These are phyloP conservation scores for Aspergillus diversus DNA, from an alignment of 495 filamentous ascomycete species.

Conservation along the genomic window DNA sequence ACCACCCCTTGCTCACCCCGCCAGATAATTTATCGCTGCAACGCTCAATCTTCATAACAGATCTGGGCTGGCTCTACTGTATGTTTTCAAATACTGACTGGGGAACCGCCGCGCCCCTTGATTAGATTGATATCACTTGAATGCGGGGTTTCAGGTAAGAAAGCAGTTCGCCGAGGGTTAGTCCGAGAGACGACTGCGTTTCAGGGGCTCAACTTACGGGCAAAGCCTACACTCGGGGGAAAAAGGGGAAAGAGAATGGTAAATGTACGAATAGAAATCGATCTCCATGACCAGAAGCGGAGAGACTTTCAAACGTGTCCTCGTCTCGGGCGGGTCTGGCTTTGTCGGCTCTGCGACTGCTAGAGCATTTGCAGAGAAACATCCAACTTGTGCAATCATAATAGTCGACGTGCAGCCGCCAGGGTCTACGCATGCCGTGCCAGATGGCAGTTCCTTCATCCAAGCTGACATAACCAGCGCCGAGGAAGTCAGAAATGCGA, in stretches of 20 bases:
- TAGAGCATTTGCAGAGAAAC: slow-evolving; percentile 43
- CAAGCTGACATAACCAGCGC: slow-evolving; percentile 44
- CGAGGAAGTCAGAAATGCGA: slow-evolving; percentile 31
- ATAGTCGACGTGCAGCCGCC: slow-evolving; percentile 47
- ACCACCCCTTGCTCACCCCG: not conserved
- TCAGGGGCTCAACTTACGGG: too few relatives aligned
- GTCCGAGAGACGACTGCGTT: too few relatives aligned
- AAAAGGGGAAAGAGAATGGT: too few relatives aligned
- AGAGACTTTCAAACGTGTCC: slow-evolving; percentile 33
- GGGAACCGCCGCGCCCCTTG: too few relatives aligned
- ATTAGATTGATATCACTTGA: too few relatives aligned
- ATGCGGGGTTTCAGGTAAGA: too few relatives aligned
- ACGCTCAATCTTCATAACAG: not conserved
- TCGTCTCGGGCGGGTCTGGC: slow-evolving; percentile 60
- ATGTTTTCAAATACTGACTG: not conserved
- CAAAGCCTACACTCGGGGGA: too few relatives aligned
- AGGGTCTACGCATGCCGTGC: slow-evolving; percentile 33
- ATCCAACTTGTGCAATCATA: slow-evolving; percentile 47
- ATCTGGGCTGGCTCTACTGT: not conserved
- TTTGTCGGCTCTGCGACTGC: slow-evolving; percentile 53
- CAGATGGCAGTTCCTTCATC: slow-evolving; percentile 35
- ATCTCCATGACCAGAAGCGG: slow-evolving; percentile 22
- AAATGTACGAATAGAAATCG: not conserved
- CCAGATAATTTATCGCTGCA: not conserved
- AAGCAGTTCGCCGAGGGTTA: too few relatives aligned